Conservation (phyloP, 257 asterid species). For the Plantago ovata region DNA sequence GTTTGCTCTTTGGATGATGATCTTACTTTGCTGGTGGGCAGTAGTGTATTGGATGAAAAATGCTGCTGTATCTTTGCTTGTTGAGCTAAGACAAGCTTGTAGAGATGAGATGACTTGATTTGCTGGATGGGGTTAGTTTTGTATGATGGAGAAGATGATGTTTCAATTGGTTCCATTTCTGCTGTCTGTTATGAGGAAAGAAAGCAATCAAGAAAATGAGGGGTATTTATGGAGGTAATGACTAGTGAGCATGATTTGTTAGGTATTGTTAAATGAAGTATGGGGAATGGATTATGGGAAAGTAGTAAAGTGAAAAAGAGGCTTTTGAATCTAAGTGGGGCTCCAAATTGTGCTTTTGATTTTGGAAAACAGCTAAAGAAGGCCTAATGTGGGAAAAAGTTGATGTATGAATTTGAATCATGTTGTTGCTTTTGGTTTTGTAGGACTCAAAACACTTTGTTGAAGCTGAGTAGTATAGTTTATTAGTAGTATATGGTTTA, state of each 20-base stretch:
- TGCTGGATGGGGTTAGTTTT: slow-evolving; percentile 29
- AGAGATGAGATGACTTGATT: slow-evolving; percentile 33
- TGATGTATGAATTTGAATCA: slow-evolving; percentile 37
- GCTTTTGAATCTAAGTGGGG: slow-evolving; percentile 52
- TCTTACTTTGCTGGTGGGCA: too few relatives aligned
- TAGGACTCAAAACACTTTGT: slow-evolving; percentile 5
- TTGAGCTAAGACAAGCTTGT: slow-evolving; percentile 31
- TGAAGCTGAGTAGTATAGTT: slow-evolving; percentile 12
- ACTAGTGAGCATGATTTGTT: slow-evolving; percentile 21
- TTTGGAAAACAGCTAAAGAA: slow-evolving; percentile 29
- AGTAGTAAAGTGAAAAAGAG: slow-evolving; percentile 30
- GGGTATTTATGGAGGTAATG: slow-evolving; percentile 13
- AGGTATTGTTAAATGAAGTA: slow-evolving; percentile 30
- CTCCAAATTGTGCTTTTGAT: slow-evolving; percentile 21
- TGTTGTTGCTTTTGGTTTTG: slow-evolving; percentile 24
- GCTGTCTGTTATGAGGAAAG: slow-evolving; percentile 2
- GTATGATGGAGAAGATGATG: slow-evolving; percentile 30
- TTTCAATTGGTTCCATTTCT: slow-evolving; percentile 37
- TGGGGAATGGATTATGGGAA: slow-evolving; percentile 34
- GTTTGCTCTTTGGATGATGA: too few relatives aligned
- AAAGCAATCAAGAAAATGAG: slow-evolving; percentile 23
- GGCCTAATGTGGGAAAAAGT: slow-evolving; percentile 30
- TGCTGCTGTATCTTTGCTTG: slow-evolving; percentile 25
- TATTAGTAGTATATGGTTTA: slow-evolving; percentile 8
- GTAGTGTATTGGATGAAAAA: too few relatives aligned